These are phyloP conservation scores for Calonectria hawksworthii DNA, from an alignment of 2,329 filamentous ascomycete species.

Conservation along the genomic window DNA sequence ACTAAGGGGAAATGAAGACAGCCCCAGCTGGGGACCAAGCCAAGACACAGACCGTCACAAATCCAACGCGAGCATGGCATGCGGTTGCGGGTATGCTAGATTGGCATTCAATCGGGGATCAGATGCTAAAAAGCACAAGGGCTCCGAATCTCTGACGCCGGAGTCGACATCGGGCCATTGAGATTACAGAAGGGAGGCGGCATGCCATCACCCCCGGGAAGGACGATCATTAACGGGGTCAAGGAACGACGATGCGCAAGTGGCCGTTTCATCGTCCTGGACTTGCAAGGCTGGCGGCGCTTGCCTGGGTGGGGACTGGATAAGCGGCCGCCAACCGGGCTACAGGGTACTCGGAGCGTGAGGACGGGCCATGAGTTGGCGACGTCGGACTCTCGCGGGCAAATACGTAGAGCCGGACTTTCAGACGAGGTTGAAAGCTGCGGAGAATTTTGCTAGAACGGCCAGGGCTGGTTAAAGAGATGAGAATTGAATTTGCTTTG, in stretches of 20 bases:
- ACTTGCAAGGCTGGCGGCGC: constrained; percentile 34
- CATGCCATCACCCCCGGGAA: constrained; percentile 30
- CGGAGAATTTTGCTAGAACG: constrained; percentile 20
- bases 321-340: constrained; percentile 28
- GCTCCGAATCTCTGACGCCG: constrained; percentile 23
- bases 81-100: constrained; percentile 21
- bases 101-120: constrained; percentile 23
- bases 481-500: constrained; percentile 5
- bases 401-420: not conserved
- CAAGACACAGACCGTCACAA: constrained; percentile 3
- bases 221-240: constrained; percentile 29
- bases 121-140: constrained; percentile 20
- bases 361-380: not conserved
- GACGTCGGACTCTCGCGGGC: not conserved
- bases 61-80: not conserved
- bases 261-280: constrained; percentile 35
- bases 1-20: not conserved
- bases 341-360: constrained; percentile 12
- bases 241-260: constrained; percentile 26
- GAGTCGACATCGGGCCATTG: constrained; percentile 26
- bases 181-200: constrained; percentile 36
- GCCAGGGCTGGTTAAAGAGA: constrained; percentile 1
- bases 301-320: constrained; percentile 27
- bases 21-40: not conserved
- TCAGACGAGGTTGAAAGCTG: not conserved